Percentiles rank a stretch among this genome's conserved stretches.
Evolutionary conservation across 208 protist species (phyloP).

Genomic region (Herpetomonas samuelpessoai): DNA sequence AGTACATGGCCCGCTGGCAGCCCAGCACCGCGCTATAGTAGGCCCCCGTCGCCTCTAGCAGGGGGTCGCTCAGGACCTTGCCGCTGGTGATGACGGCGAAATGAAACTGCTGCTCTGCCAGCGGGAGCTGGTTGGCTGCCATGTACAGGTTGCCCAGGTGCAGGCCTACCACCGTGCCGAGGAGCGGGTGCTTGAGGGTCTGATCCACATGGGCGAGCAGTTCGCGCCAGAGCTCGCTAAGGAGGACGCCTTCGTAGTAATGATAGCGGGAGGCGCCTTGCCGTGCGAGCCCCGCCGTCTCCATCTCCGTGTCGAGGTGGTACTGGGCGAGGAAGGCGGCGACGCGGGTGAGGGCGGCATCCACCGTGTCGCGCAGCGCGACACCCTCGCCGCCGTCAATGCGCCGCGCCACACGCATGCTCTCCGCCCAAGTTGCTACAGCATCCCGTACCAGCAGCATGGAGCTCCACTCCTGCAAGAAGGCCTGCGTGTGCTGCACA

Average conservation of each 20-base stretch:
- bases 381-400: slow-evolving; percentile 47
- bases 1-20: slow-evolving; percentile 75
- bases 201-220: slow-evolving; percentile 53
- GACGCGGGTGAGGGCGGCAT: slow-evolving; percentile 59
- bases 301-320: slow-evolving; percentile 57
- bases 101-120: slow-evolving; percentile 69
- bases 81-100: slow-evolving; percentile 35
- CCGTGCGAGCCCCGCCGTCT: slow-evolving; percentile 37
- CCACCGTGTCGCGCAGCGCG: slow-evolving; percentile 40
- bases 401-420: slow-evolving; percentile 36
- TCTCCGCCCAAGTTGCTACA: slow-evolving; percentile 74
- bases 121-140: slow-evolving; percentile 67
- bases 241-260: slow-evolving; percentile 84
- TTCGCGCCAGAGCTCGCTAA: slow-evolving; percentile 79
- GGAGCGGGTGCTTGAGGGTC: slow-evolving; percentile 51
- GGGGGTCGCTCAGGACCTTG: slow-evolving; percentile 19
- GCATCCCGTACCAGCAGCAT: slow-evolving; percentile 86
- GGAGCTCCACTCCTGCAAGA: slow-evolving; percentile 80
- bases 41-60: slow-evolving; percentile 68
- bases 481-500: slow-evolving; percentile 68
- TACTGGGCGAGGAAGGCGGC: slow-evolving; percentile 57
- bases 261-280: slow-evolving; percentile 66
- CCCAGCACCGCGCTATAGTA: slow-evolving; percentile 72
- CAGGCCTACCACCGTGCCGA: slow-evolving; percentile 53
- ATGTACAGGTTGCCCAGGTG: slow-evolving; percentile 88